Evolutionary conservation across 2,329 filamentous ascomycete species (phyloP).

Genomic region (Daldinia eschscholtzii): DNA sequence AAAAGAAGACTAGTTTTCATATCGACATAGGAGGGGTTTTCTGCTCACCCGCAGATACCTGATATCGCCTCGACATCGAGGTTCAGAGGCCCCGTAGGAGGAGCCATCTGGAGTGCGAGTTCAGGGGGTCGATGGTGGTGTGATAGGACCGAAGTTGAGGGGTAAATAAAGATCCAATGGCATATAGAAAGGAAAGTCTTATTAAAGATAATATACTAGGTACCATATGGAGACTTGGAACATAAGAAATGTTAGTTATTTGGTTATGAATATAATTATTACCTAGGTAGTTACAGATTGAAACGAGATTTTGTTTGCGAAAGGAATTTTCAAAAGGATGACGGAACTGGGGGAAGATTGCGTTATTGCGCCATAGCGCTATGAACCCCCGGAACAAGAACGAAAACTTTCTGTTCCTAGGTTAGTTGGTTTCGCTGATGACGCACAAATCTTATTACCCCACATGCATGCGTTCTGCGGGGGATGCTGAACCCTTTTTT

Average conservation of each 20-base stretch:
- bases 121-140: slow-evolving; percentile 10
- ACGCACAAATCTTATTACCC: slow-evolving; percentile 35
- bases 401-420: slow-evolving; percentile 10
- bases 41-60: slow-evolving; percentile 83
- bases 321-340: slow-evolving; percentile 24
- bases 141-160: slow-evolving; percentile 17
- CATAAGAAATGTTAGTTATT: neutral
- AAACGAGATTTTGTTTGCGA: slow-evolving; percentile 11
- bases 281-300: neutral
- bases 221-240: neutral
- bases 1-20: neutral
- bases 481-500: slow-evolving; percentile 28
- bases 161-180: slow-evolving; percentile 9
- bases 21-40: neutral
- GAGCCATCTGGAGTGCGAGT: slow-evolving; percentile 59
- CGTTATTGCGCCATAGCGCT: slow-evolving; percentile 20
- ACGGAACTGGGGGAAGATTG: slow-evolving; percentile 20
- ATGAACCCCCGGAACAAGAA: slow-evolving; percentile 16
- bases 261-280: neutral
- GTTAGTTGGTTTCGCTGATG: slow-evolving; percentile 28
- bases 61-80: slow-evolving; percentile 91
- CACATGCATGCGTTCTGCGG: slow-evolving; percentile 43
- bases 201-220: neutral
- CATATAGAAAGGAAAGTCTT: neutral
- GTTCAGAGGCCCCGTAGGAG: slow-evolving; percentile 69